Evolutionary conservation across 768 basidiomycete species (phyloP).

Genomic region (Serendipita sp.): DNA sequence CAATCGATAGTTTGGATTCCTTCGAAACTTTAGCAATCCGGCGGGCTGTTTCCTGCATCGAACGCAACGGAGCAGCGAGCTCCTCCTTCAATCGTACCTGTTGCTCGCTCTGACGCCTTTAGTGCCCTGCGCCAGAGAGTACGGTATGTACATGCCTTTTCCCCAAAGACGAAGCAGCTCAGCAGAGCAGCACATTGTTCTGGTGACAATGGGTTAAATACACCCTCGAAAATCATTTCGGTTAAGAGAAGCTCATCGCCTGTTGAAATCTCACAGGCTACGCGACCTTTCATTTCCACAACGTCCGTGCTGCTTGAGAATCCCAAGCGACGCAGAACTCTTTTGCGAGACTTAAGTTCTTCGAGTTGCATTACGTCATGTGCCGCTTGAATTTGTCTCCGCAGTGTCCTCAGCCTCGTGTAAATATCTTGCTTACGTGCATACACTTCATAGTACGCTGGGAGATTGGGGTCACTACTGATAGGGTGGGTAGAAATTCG

Average conservation of each 20-base stretch:
- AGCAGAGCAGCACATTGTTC: slow-evolving; percentile 89
- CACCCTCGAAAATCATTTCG: slow-evolving; percentile 93
- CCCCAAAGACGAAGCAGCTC: slow-evolving; percentile 94
- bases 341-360: slow-evolving; percentile 89
- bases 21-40: slow-evolving; percentile 94
- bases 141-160: slow-evolving; percentile 52
- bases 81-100: slow-evolving; percentile 80
- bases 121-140: neutral
- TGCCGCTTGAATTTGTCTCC: slow-evolving; percentile 75
- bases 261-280: slow-evolving; percentile 95
- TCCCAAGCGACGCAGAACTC: slow-evolving; percentile 77
- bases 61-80: slow-evolving; percentile 75
- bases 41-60: slow-evolving; percentile 90
- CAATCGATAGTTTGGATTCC: slow-evolving; percentile 76
- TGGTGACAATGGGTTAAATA: slow-evolving; percentile 76
- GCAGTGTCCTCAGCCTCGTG: slow-evolving; percentile 54
- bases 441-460: slow-evolving; percentile 68
- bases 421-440: slow-evolving; percentile 56
- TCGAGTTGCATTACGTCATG: slow-evolving; percentile 90
- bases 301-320: slow-evolving; percentile 84
- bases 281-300: slow-evolving; percentile 93
- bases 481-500: slow-evolving; percentile 68
- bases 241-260: slow-evolving; percentile 94
- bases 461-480: slow-evolving; percentile 60
- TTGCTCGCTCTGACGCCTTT: slow-evolving; percentile 54